phyloP scores from a whole-genome alignment of 768 basidiomycete genomes.

The Tephrocybe sp. region DNA sequence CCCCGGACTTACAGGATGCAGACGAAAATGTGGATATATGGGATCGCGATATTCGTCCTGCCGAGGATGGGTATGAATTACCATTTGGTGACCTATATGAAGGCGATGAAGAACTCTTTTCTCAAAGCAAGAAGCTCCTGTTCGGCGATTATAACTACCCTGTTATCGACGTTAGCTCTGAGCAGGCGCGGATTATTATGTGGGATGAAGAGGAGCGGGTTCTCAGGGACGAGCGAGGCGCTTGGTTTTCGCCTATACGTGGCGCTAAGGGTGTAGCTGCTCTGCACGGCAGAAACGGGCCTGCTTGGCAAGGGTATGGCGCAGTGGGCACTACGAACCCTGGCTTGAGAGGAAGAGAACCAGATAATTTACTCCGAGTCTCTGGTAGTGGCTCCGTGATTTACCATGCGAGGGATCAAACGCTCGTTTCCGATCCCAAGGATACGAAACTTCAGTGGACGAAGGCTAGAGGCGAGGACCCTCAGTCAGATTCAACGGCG shows the following conservation, averaged over 20 bases:
- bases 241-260: slow-evolving; percentile 64
- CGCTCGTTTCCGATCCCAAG: slow-evolving; percentile 26
- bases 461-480: slow-evolving; percentile 15
- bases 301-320: slow-evolving; percentile 57
- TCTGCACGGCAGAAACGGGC: slow-evolving; percentile 33
- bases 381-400: slow-evolving; percentile 27
- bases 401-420: slow-evolving; percentile 45
- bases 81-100: slow-evolving; percentile 70
- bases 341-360: slow-evolving; percentile 3
- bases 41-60: slow-evolving; percentile 21
- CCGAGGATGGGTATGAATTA: slow-evolving; percentile 50
- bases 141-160: slow-evolving; percentile 94
- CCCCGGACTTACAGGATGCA: slow-evolving; percentile 47
- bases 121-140: slow-evolving; percentile 71
- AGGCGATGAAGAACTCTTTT: slow-evolving; percentile 74
- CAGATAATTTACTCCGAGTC: not conserved
- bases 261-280: slow-evolving; percentile 41
- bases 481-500: slow-evolving; percentile 13
- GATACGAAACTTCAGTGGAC: slow-evolving; percentile 49
- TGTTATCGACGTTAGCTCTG: slow-evolving; percentile 82
- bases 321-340: slow-evolving; percentile 38
- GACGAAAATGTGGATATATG: slow-evolving; percentile 41
- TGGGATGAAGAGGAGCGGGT: slow-evolving; percentile 89
- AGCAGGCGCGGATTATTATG: slow-evolving; percentile 58
- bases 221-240: slow-evolving; percentile 68